A percentile compares a stretch with the other conserved stretches of the same genome.
phyloP scores from a whole-genome alignment of 2,329 filamentous ascomycete genomes.

The Colletotrichum abscissum region DNA sequence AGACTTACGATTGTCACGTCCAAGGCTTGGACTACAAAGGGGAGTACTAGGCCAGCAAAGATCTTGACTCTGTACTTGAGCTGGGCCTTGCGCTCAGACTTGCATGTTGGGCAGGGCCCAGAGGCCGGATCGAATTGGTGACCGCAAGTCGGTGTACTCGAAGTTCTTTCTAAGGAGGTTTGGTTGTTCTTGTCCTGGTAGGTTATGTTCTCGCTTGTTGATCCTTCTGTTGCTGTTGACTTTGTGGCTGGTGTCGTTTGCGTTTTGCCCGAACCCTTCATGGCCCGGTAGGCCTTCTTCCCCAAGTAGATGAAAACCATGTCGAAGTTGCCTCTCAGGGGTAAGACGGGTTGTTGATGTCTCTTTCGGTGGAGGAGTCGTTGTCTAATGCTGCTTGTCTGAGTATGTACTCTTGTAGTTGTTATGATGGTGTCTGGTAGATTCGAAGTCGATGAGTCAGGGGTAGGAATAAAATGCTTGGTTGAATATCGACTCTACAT shows the following conservation, averaged over 20 bases:
- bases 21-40: conserved; percentile 71
- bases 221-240: background rate
- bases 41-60: conserved; percentile 67
- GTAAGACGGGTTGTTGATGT: background rate
- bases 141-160: background rate
- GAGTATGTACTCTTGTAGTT: background rate
- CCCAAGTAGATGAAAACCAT: conserved; percentile 33
- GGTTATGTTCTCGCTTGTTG: background rate
- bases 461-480: background rate
- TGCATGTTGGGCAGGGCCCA: conserved; percentile 43
- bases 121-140: conserved; percentile 8
- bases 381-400: background rate
- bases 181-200: background rate
- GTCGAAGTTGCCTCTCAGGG: background rate
- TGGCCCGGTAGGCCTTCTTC: conserved; percentile 20
- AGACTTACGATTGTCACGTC: conserved; percentile 68
- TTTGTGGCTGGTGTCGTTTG: background rate
- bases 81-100: conserved; percentile 46
- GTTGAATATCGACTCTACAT: background rate
- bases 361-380: background rate
- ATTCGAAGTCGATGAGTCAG: background rate
- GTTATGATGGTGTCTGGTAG: background rate
- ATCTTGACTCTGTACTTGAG: conserved; percentile 66
- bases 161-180: background rate
- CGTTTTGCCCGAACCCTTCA: conserved; percentile 1